Evolutionary conservation across 495 filamentous ascomycete genomes (phyloP), one percentile per base, ranked within the genome.

Genomic region (Apodospora peruviana): DNA sequence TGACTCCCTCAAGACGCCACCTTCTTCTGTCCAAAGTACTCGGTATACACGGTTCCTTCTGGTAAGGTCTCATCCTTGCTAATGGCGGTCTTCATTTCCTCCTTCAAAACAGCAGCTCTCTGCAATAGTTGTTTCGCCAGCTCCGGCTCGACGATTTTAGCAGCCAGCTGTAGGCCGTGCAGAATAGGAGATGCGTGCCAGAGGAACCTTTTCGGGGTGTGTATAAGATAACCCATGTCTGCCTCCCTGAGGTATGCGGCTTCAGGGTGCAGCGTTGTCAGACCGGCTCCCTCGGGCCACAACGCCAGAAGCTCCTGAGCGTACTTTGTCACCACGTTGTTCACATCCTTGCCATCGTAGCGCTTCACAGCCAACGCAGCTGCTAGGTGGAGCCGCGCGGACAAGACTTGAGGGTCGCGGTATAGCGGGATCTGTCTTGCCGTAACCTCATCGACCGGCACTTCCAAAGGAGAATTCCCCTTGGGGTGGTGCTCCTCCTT

Each of bases 131-230:
- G 47, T 11, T 32, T 48, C 0, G 66, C 65, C 27, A 75, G 58
- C 18, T 42, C 53, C 34, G 67, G 53, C 7, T 66, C 60, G 27
- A 73, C 58, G 11, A 74, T 55, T 40, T 56, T 38, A 32, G 57
- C 43, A 4, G 74, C 74, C 25, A 58, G 36, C 5, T 61, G 64
- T 42, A 78, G 53, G 18, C 71, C 72, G 48, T 69, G 61, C 2
- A 73, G 52, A 11, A 73, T 44, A 39, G 70, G 68, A 11, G 65
- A 36, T 5, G 59, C 54, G 3, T 57, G 7, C 16, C 23, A 29
- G 1, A 71, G 16, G 40, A 61, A 71, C 18, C 51, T 50, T 47
- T 51, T 57, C 4, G 44, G 51, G 12, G 47, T 18, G 19, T 1
- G 8, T 7, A 25, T 1, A 12, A 74, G 48, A 52, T 72, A 73